Percentiles rank a stretch among this genome's conserved stretches.
Conservation (phyloP, 192 early-diverging fungal species). For the Chytriomyces hyalinus region DNA sequence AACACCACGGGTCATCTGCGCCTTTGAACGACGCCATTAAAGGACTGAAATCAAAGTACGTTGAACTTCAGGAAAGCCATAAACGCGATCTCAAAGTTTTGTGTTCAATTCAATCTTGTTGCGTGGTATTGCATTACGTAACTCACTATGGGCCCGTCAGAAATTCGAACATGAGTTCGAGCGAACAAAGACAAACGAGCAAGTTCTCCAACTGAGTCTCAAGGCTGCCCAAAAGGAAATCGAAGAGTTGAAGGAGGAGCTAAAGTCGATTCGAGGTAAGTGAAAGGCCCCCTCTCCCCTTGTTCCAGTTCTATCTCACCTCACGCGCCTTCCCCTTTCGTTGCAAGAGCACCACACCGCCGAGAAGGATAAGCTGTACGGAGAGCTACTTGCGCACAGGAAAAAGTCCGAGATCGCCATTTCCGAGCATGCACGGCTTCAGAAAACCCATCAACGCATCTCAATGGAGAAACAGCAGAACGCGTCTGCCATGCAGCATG, state of each 20-base stretch:
- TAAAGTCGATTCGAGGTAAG: slow-evolving; percentile 23
- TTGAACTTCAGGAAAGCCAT: slow-evolving; percentile 58
- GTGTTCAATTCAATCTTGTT: too few species aligned
- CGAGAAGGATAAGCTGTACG: slow-evolving; percentile 54
- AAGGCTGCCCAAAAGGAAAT: slow-evolving; percentile 27
- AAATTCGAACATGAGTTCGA: slow-evolving; percentile 36
- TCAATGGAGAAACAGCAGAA: slow-evolving; percentile 44
- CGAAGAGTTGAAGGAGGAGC: slow-evolving; percentile 23
- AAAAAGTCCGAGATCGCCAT: slow-evolving; percentile 43
- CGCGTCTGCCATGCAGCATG: slow-evolving; percentile 11
- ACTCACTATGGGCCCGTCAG: background rate
- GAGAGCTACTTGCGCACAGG: slow-evolving; percentile 44
- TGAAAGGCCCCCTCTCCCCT: background rate
- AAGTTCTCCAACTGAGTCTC: slow-evolving; percentile 30
- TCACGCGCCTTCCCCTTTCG: background rate
- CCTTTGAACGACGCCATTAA: slow-evolving; percentile 56
- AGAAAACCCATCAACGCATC: slow-evolving; percentile 42
- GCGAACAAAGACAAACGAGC: slow-evolving; percentile 31
- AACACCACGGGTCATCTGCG: slow-evolving; percentile 22
- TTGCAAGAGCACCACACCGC: slow-evolving; percentile 36
- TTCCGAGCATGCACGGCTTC: slow-evolving; percentile 34
- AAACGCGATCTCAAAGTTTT: slow-evolving; percentile 53
- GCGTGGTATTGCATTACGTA: too few species aligned
- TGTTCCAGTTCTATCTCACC: background rate
- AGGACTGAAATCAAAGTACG: slow-evolving; percentile 54